Conservation (phyloP, 257 asterid genomes). For the Nicotiana paniculata region DNA sequence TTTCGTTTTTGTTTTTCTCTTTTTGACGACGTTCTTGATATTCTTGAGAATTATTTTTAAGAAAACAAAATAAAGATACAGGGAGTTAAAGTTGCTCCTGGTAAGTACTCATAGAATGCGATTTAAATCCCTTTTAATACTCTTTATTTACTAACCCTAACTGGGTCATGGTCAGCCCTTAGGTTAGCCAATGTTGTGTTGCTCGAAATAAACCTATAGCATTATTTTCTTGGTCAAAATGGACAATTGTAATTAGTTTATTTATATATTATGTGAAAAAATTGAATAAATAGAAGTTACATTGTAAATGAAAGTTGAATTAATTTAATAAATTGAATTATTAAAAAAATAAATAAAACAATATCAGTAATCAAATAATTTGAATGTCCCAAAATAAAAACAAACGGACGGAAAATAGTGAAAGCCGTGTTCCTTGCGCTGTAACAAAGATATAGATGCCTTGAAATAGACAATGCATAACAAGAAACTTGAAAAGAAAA, state of each 20-base stretch:
- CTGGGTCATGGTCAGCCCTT: no score
- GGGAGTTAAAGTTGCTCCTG: no score
- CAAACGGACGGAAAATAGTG: background rate
- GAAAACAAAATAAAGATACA: no score
- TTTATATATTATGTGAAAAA: background rate
- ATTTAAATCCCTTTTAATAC: no score
- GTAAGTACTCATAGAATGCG: no score
- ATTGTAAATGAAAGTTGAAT: background rate
- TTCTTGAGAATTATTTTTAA: no score
- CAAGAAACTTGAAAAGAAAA: background rate
- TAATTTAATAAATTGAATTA: background rate
- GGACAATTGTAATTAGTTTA: background rate
- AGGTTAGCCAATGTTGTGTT: no score
- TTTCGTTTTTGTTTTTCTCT: no score
- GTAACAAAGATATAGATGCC: background rate
- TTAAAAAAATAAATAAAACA: background rate
- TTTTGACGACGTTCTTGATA: no score
- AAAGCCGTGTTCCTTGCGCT: background rate
- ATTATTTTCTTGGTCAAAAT: background rate
- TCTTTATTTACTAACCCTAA: no score
- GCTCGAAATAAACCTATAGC: no score
- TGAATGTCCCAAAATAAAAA: constrained; percentile 6
- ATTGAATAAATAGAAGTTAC: background rate
- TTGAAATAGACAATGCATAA: background rate
- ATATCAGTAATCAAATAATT: background rate